Evolutionary conservation across 2,329 filamentous ascomycete species (phyloP), one percentile per base, ranked within the genome.

Genomic region (Talaromyces islandicus): DNA sequence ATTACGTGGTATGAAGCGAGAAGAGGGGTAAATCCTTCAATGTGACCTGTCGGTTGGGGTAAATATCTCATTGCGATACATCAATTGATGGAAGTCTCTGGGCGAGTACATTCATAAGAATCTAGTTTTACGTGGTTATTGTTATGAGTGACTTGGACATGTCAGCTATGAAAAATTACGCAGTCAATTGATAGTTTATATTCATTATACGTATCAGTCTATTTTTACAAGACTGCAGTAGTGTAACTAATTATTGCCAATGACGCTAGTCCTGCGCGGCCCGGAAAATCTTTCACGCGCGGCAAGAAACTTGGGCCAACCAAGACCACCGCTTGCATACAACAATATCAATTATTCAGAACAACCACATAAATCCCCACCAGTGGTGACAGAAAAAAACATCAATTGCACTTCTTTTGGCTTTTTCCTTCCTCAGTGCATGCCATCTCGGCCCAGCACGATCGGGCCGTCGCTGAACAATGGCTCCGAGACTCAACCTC

Each of bases 401-500:
- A 21, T 4, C 17, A n/a, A 38, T 38, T 38, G 5, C 35, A 21
- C 5, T 46, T 14, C 12, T 35, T 32, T 6, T 2, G 12, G 3
- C 12, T 2, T 7, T 2, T 19, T 7, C 21, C 10, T 21, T 9
- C 11, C 11, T 21, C 19, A 46, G 7, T 46, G 43, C 19, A 24
- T 7, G 35, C 35, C 35, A 38, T 38, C 19, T 50, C 17, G 24
- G 21, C 43, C 43, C 43, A 46, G 43, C 12, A 27, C 19, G 5
- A 17, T 29, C 24, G 4, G 24, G 12, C 30, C 27, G 48, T 50
- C 25, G 48, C 48, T 19, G 48, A 51, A 52, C 48, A 51, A 52
- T 87, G 84, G 79, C 83, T 66, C 80, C 84, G 60, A 78, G 82
- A 72, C 72, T 84, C 66, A 81, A 80, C 63, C 65, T 85, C 46